Evolutionary conservation across 2,329 filamentous ascomycete species (phyloP).

Genomic region (Alternaria gaisen): DNA sequence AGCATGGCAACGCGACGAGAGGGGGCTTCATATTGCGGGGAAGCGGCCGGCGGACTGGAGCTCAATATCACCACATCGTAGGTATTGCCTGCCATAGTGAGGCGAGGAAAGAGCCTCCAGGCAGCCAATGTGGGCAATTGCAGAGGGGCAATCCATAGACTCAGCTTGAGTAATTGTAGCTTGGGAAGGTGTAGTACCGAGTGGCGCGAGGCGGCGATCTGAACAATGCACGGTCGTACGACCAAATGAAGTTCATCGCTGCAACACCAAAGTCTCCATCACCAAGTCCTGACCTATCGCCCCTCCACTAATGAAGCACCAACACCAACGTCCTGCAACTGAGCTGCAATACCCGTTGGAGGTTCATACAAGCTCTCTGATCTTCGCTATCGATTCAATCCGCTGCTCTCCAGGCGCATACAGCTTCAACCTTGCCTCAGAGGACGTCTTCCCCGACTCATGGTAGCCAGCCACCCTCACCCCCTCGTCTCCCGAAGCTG

Average conservation of each 20-base stretch:
- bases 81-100: conserved; percentile 36
- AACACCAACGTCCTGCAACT: background rate
- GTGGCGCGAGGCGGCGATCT: background rate
- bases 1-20: conserved; percentile 44
- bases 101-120: conserved; percentile 18
- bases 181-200: background rate
- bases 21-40: conserved; percentile 28
- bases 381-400: background rate
- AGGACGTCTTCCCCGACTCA: background rate
- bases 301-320: conserved; percentile 5
- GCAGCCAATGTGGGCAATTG: conserved; percentile 11
- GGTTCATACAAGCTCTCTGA: background rate
- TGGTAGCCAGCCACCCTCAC: background rate
- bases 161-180: background rate
- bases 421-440: background rate
- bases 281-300: conserved; percentile 4
- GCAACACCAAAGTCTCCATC: conserved; percentile 16
- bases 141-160: conserved; percentile 10
- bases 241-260: conserved; percentile 10
- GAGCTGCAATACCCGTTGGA: background rate
- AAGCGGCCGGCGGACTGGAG: conserved; percentile 44
- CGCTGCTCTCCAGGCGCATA: background rate
- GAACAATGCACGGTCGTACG: conserved; percentile 13
- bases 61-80: conserved; percentile 42
- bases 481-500: background rate